These are phyloP conservation scores for Emericellopsis atlantica DNA, from an alignment of 2,329 filamentous ascomycete species.

Conservation along the genomic window DNA sequence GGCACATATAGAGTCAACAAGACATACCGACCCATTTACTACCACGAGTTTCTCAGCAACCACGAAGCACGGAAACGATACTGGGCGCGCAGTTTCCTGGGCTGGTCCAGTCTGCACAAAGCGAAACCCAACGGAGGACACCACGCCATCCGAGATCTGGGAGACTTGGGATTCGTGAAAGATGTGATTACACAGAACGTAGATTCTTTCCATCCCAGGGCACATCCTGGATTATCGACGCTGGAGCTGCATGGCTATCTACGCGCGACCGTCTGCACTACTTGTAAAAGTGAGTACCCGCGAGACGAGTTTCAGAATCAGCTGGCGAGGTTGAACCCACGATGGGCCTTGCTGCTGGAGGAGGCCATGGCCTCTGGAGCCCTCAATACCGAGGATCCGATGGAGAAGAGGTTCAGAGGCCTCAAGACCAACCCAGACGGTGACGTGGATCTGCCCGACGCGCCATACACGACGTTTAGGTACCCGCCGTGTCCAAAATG, in stretches of 20 bases:
- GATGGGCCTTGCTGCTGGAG: conserved; percentile 67
- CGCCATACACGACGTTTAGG: conserved; percentile 78
- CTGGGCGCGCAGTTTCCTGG: conserved; percentile 89
- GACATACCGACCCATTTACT: conserved; percentile 83
- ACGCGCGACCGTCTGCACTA: conserved; percentile 66
- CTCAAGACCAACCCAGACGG: conserved; percentile 86
- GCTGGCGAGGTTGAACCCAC: conserved; percentile 68
- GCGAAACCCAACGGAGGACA: conserved; percentile 75
- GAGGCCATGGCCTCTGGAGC: conserved; percentile 64
- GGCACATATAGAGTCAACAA: conserved; percentile 92
- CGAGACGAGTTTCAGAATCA: conserved; percentile 65
- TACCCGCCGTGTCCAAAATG: conserved; percentile 86
- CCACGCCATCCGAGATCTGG: conserved; percentile 61
- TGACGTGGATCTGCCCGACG: conserved; percentile 79
- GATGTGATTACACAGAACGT: conserved; percentile 92
- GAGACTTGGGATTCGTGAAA: conserved; percentile 56
- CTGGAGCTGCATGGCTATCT: conserved; percentile 89
- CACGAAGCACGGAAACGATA: conserved; percentile 86
- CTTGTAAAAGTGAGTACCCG: conserved; percentile 60
- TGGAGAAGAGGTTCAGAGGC: conserved; percentile 53
- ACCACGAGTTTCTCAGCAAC: conserved; percentile 70
- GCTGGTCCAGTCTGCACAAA: conserved; percentile 72
- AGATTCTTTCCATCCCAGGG: conserved; percentile 76
- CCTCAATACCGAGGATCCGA: conserved; percentile 63
- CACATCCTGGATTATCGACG: conserved; percentile 63